Conservation (phyloP, 805 yeast genomes). For the Saccharomycopsis fibuligera region DNA sequence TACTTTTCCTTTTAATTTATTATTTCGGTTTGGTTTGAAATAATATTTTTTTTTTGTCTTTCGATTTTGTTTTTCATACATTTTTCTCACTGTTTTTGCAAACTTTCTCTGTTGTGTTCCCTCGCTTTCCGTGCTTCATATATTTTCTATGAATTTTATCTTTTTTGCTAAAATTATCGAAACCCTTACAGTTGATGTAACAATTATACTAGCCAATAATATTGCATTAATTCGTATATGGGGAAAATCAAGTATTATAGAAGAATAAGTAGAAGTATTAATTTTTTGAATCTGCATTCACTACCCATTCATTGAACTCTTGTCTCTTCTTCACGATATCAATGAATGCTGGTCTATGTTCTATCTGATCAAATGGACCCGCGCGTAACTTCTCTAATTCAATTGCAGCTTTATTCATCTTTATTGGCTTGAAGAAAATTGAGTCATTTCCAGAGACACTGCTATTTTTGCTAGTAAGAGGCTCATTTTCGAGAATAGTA, state of each 20-base stretch:
- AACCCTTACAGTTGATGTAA: too few relatives aligned
- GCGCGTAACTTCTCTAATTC: constrained; percentile 43
- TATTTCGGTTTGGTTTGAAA: too few relatives aligned
- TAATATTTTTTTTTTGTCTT: background rate
- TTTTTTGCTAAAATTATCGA: too few relatives aligned
- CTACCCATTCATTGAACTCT: constrained; percentile 25
- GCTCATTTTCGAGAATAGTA: constrained; percentile 27
- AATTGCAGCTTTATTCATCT: constrained; percentile 41
- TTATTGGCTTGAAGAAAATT: constrained; percentile 38
- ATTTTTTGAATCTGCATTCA: too few relatives aligned
- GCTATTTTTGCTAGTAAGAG: constrained; percentile 13
- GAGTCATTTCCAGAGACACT: constrained; percentile 10
- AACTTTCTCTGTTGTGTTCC: background rate
- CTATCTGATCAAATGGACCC: constrained; percentile 40
- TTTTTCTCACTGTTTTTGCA: background rate
- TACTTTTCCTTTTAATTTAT: too few relatives aligned
- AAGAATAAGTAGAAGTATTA: too few relatives aligned
- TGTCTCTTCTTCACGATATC: constrained; percentile 41
- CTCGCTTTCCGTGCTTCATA: background rate
- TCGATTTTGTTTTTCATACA: background rate
- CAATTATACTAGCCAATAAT: too few relatives aligned
- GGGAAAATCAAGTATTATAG: too few relatives aligned
- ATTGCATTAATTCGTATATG: too few relatives aligned
- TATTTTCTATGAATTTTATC: background rate
- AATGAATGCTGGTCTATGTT: constrained; percentile 46